Conservation (phyloP, 306 rosid genomes). For the Dryas drummondii region DNA sequence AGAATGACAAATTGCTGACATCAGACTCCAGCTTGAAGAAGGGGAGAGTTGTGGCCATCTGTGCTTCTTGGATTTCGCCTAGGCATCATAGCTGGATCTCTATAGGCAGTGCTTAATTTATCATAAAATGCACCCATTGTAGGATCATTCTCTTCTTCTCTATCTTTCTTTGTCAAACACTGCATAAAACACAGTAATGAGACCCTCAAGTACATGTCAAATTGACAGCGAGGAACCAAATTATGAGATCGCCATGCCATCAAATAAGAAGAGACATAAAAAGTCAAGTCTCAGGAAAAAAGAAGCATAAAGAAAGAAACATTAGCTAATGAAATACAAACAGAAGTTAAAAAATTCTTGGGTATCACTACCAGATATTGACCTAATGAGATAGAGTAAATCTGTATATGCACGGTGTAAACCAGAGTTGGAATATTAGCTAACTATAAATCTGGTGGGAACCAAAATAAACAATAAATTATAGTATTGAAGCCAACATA, state of each 20-base stretch:
- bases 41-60: constrained; percentile 49
- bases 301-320: neutral
- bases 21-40: constrained; percentile 45
- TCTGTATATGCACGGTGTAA: no score
- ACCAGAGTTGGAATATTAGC: neutral
- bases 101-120: constrained; percentile 50
- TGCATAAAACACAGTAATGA: constrained; percentile 33
- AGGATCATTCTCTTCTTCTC: constrained; percentile 51
- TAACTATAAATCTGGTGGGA: neutral
- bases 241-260: no score
- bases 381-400: neutral
- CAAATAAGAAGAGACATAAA: neutral
- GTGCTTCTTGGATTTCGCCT: constrained; percentile 33
- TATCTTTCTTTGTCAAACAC: constrained; percentile 77
- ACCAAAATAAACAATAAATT: neutral
- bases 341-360: neutral
- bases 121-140: constrained; percentile 52
- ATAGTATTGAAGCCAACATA: constrained; percentile 23
- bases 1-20: constrained; percentile 1
- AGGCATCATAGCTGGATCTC: constrained; percentile 62
- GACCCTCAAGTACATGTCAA: neutral
- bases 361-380: neutral
- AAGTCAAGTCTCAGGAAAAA: neutral
- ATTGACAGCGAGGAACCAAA: neutral
- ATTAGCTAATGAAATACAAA: neutral